A percentile compares a stretch with the other conserved stretches of the same genome.
Conservation (phyloP, 1,284 basidiomycete species). For the Leccinum solheimii region DNA sequence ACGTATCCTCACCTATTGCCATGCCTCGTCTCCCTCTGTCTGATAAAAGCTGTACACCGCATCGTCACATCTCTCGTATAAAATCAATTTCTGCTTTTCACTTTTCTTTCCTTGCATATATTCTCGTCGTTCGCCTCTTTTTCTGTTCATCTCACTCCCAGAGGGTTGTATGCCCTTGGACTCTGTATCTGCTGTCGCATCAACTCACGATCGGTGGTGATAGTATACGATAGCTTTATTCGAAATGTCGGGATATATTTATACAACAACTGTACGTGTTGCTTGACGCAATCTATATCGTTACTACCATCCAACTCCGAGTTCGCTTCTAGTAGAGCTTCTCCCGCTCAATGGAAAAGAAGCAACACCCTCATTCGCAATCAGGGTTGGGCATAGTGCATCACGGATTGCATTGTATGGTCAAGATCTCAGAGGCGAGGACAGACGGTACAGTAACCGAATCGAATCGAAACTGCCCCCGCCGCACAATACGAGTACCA, state of each 20-base stretch:
- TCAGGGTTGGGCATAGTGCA: neutral
- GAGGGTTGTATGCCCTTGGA: neutral
- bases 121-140: neutral
- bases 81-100: conserved; percentile 16
- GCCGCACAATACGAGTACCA: neutral
- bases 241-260: conserved; percentile 16
- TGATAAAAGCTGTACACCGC: conserved; percentile 33
- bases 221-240: conserved; percentile 25
- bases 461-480: neutral
- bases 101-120: neutral
- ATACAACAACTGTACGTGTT: conserved; percentile 12
- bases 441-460: neutral
- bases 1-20: neutral
- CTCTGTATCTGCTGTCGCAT: conserved; percentile 1
- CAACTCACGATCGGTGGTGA: conserved; percentile 23
- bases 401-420: neutral
- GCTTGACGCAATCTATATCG: conserved; percentile 31
- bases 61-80: conserved; percentile 16
- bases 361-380: neutral
- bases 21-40: neutral
- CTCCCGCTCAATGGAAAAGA: neutral
- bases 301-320: conserved; percentile 1
- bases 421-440: neutral
- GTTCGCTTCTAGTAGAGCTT: neutral
- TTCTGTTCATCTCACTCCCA: neutral